Conservation (phyloP, 2,329 filamentous ascomycete genomes). For the Aspergillus transmontanensis region DNA sequence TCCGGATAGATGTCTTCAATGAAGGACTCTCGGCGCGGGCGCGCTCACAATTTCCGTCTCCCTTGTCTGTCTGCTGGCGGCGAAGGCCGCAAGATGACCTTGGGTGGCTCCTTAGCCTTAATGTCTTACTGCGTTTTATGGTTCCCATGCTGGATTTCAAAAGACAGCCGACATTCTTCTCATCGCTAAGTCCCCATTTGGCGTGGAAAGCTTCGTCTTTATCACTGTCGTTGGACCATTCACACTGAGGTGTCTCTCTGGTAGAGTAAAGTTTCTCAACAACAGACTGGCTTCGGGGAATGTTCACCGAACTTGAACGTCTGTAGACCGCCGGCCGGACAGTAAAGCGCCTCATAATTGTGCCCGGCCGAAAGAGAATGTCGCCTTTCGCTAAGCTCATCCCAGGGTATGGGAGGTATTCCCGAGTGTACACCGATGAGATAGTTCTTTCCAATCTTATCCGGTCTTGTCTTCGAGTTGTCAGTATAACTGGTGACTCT, state of each 20-base stretch:
- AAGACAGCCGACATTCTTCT: constrained; percentile 8
- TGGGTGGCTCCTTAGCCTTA: constrained; percentile 9
- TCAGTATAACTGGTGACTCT: constrained; percentile 68
- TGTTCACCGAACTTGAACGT: constrained; percentile 61
- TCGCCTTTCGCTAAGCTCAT: constrained; percentile 71
- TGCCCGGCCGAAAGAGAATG: constrained; percentile 71
- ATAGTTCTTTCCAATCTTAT: constrained; percentile 74
- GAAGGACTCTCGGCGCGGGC: constrained; percentile 4
- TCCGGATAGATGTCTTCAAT: constrained; percentile 18
- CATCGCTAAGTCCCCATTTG: constrained; percentile 7
- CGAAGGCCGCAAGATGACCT: constrained; percentile 4
- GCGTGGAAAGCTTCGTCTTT: background rate
- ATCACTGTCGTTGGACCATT: background rate
- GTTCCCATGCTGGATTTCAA: constrained; percentile 6
- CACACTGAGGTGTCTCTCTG: background rate
- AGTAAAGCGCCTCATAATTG: constrained; percentile 85
- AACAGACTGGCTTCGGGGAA: constrained; percentile 3
- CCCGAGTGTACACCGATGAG: constrained; percentile 80
- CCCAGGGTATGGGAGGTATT: constrained; percentile 78
- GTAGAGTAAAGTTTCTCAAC: background rate
- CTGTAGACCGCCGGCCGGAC: constrained; percentile 75
- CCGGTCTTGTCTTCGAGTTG: constrained; percentile 74
- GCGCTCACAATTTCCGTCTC: constrained; percentile 5
- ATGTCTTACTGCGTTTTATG: constrained; percentile 14
- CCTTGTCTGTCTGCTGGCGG: background rate